Percentiles rank a stretch among this genome's conserved stretches.
These are phyloP conservation scores for Besnoitia besnoiti DNA, from an alignment of 169 alveolate genomes.

Conservation along the genomic window DNA sequence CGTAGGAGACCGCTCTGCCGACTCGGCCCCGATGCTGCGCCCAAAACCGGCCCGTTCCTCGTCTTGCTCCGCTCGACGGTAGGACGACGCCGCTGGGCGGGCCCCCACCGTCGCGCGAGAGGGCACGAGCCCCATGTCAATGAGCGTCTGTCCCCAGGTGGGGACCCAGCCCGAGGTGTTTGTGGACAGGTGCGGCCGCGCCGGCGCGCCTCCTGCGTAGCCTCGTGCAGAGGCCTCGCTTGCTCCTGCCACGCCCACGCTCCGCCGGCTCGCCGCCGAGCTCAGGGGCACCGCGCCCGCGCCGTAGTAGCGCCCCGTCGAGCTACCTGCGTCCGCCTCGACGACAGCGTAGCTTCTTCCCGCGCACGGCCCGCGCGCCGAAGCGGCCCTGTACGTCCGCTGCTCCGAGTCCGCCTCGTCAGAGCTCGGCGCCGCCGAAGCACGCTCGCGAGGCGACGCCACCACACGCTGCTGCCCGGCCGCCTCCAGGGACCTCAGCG, in stretches of 20 bases:
- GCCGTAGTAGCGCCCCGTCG: background rate
- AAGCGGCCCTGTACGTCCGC: background rate
- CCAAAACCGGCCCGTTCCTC: no score
- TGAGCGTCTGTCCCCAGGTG: constrained; percentile 44
- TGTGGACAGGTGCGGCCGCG: background rate
- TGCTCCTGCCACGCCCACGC: background rate
- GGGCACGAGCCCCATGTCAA: constrained; percentile 40
- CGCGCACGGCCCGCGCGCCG: background rate
- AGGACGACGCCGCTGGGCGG: background rate
- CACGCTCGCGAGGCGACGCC: background rate
- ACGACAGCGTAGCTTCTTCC: background rate
- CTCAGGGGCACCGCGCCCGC: background rate
- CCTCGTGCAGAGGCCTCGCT: background rate
- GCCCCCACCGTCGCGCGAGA: background rate
- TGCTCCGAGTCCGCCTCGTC: background rate
- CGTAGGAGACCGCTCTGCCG: no score
- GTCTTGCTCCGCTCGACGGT: background rate
- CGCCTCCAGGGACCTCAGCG: background rate
- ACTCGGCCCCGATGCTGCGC: no score
- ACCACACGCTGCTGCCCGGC: background rate
- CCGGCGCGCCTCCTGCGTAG: background rate
- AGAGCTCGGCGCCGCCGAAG: background rate
- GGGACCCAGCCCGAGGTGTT: constrained; percentile 37
- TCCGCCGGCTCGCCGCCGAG: background rate
- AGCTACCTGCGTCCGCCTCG: background rate